These are phyloP conservation scores for Cystobasidium onofrii DNA, from an alignment of 768 basidiomycete genomes.

Conservation along the genomic window DNA sequence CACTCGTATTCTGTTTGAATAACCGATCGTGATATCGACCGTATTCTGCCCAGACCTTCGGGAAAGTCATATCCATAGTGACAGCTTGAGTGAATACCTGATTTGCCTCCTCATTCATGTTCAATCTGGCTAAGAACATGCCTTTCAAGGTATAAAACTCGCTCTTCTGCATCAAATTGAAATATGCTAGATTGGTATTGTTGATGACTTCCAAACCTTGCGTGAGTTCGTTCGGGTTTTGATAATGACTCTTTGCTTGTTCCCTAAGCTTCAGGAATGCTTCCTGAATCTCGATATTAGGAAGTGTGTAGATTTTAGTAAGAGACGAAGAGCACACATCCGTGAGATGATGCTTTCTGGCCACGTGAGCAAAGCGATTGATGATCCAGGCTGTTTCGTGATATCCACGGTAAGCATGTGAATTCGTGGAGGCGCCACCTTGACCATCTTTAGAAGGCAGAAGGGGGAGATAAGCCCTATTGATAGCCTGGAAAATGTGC, in stretches of 20 bases:
- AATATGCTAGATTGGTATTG: constrained; percentile 98
- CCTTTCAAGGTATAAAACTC: constrained; percentile 98
- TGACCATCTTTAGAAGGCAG: constrained; percentile 49
- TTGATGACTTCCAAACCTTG: constrained; percentile 97
- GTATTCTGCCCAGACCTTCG: constrained; percentile 99
- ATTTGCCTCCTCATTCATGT: constrained; percentile 73
- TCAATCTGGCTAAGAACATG: constrained; percentile 88
- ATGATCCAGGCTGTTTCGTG: constrained; percentile 99
- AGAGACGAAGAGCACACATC: constrained; percentile 92
- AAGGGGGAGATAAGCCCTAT: constrained; percentile 87
- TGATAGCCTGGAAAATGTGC: constrained; percentile 95
- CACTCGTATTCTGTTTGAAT: constrained; percentile 71
- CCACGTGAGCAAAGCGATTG: constrained; percentile 97
- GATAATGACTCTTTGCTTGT: constrained; percentile 96
- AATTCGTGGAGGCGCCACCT: constrained; percentile 51
- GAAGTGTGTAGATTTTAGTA: constrained; percentile 95
- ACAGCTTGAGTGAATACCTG: constrained; percentile 88
- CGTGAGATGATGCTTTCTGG: constrained; percentile 87
- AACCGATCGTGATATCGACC: constrained; percentile 84
- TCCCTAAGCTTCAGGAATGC: constrained; percentile 97
- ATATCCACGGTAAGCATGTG: constrained; percentile 86
- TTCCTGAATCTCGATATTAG: constrained; percentile 99
- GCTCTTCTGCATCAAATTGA: constrained; percentile 85
- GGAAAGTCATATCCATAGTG: constrained; percentile 85
- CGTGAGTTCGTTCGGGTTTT: constrained; percentile 82